A percentile compares a stretch with the other conserved stretches of the same genome.
Conservation (phyloP, 306 rosid species). For the Cucumis melo region DNA sequence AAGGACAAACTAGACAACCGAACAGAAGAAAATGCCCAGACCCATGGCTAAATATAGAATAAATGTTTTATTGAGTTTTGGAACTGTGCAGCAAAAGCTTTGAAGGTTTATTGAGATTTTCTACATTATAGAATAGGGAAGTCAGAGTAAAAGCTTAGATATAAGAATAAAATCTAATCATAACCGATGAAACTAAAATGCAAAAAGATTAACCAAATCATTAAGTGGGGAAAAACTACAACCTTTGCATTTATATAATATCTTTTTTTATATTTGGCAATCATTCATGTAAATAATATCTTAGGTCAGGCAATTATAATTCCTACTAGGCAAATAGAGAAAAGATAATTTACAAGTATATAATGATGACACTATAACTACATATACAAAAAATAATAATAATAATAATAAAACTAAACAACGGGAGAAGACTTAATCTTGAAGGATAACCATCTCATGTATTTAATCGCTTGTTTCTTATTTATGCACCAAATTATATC, state of each 20-base stretch:
- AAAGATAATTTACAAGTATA: neutral
- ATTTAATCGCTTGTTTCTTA: neutral
- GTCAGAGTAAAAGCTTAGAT: neutral
- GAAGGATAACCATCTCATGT: neutral
- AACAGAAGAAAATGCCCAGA: neutral
- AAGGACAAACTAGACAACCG: neutral
- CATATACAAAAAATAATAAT: neutral
- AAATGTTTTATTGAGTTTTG: neutral
- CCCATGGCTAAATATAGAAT: neutral
- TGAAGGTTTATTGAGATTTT: neutral
- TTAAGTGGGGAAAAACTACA: neutral
- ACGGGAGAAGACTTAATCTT: neutral
- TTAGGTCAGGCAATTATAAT: neutral
- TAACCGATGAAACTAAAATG: neutral
- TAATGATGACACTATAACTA: neutral
- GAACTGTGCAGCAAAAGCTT: neutral
- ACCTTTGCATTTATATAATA: neutral
- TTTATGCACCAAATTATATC: neutral
- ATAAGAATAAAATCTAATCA: neutral
- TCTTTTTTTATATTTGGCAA: neutral
- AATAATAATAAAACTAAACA: neutral
- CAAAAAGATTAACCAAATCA: neutral
- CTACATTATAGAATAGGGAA: neutral
- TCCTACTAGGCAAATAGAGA: neutral
- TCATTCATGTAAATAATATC: neutral